A percentile compares a stretch with the other conserved stretches of the same genome.
phyloP scores from a whole-genome alignment of 495 filamentous ascomycete genomes.

The Penicillium coffeae region DNA sequence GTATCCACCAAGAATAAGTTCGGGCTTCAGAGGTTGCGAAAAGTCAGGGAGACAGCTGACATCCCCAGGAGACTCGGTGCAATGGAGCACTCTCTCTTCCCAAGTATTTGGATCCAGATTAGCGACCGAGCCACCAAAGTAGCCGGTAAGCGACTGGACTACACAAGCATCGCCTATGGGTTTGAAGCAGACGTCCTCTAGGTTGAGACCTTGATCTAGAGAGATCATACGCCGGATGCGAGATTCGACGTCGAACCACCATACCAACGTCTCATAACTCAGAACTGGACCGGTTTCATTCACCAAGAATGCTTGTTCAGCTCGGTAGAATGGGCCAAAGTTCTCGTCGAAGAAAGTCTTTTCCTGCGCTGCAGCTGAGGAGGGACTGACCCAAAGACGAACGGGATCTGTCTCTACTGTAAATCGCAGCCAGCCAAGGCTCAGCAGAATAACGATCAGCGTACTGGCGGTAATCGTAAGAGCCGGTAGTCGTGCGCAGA shows the following conservation, averaged over 20 bases:
- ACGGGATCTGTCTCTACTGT: slow-evolving; percentile 85
- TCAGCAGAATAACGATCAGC: slow-evolving; percentile 68
- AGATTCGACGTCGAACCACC: slow-evolving; percentile 93
- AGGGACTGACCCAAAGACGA: slow-evolving; percentile 90
- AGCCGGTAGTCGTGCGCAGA: slow-evolving; percentile 76
- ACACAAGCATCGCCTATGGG: slow-evolving; percentile 88
- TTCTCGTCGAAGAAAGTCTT: slow-evolving; percentile 93
- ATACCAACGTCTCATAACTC: slow-evolving; percentile 78
- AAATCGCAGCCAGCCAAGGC: slow-evolving; percentile 82
- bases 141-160: slow-evolving; percentile 82
- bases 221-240: slow-evolving; percentile 68
- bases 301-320: slow-evolving; percentile 89
- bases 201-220: slow-evolving; percentile 52
- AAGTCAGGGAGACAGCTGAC: slow-evolving; percentile 76
- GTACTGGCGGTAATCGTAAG: slow-evolving; percentile 74
- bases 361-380: slow-evolving; percentile 84
- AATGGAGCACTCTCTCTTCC: slow-evolving; percentile 63
- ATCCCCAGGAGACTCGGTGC: slow-evolving; percentile 69
- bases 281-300: slow-evolving; percentile 80
- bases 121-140: slow-evolving; percentile 67
- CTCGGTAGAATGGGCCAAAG: slow-evolving; percentile 93
- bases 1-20: slow-evolving; percentile 82
- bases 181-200: slow-evolving; percentile 90
- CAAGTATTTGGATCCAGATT: slow-evolving; percentile 63
- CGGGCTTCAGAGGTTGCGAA: slow-evolving; percentile 75